Conservation (phyloP, 139 green algal species). For the Chlorella sp. region DNA sequence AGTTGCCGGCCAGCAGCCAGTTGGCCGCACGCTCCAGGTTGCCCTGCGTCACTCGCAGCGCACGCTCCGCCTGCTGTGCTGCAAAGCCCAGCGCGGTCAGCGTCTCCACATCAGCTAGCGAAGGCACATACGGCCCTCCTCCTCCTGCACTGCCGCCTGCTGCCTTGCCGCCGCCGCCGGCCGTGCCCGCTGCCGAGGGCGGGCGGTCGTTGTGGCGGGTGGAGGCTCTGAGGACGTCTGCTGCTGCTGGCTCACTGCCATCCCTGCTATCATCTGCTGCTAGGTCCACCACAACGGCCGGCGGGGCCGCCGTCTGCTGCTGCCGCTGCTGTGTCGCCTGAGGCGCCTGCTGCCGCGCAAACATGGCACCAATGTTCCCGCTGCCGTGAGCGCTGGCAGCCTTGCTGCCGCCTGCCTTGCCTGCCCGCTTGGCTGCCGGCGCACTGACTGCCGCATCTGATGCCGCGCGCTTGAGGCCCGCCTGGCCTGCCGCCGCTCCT, state of each 20-base stretch:
- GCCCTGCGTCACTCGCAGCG: conserved; percentile 45
- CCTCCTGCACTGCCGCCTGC: too few species aligned
- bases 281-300: conserved; percentile 14
- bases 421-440: background rate
- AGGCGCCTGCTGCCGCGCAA: background rate
- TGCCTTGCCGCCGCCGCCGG: background rate
- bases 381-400: background rate
- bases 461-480: background rate
- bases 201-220: background rate
- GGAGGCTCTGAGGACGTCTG: background rate
- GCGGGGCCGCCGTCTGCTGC: background rate
- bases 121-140: background rate
- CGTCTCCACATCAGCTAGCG: background rate
- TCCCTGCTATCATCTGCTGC: background rate
- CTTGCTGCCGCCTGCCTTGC: background rate
- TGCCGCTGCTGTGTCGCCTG: background rate
- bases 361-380: too few species aligned
- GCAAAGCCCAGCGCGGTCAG: conserved; percentile 57
- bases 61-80: conserved; percentile 34
- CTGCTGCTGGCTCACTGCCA: background rate
- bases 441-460: background rate
- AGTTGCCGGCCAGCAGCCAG: conserved; percentile 38
- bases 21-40: conserved; percentile 55
- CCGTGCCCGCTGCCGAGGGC: too few species aligned
- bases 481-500: background rate